Evolutionary conservation across 2,329 filamentous ascomycete genomes (phyloP).

Genomic region (Leptographium galeiforme): DNA sequence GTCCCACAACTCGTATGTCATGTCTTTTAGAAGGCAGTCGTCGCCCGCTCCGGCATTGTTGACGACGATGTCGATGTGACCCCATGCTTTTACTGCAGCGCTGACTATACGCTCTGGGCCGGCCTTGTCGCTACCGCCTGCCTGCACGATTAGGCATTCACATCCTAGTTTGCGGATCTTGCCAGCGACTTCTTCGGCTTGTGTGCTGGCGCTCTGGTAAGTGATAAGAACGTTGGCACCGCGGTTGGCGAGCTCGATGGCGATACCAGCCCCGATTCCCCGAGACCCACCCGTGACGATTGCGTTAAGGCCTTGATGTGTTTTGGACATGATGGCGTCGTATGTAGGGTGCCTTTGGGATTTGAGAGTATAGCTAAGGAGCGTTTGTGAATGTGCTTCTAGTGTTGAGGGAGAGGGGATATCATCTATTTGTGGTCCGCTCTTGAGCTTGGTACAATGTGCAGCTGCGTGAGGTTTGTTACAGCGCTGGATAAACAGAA

Average conservation of each 20-base stretch:
- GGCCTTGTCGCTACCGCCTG: not conserved
- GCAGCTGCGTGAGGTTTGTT: no score
- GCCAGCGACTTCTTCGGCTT: constrained; percentile 4
- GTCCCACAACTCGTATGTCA: constrained; percentile 35
- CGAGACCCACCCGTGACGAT: constrained; percentile 20
- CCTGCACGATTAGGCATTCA: not conserved
- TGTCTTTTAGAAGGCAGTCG: constrained; percentile 21
- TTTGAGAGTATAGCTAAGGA: no score
- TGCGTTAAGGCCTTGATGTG: constrained; percentile 16
- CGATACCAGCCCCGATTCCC: constrained; percentile 55
- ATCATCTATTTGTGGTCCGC: no score
- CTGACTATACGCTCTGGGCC: not conserved
- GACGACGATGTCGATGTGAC: constrained; percentile 4
- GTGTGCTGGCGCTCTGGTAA: not conserved
- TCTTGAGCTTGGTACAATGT: no score
- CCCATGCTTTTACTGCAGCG: not conserved
- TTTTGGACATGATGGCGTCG: no score
- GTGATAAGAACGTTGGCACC: constrained; percentile 38
- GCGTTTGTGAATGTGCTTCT: no score
- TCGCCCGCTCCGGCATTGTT: constrained; percentile 19
- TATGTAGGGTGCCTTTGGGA: no score
- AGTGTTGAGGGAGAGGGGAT: no score
- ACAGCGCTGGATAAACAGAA: no score
- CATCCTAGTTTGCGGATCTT: not conserved
- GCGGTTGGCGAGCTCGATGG: constrained; percentile 48